Conservation (phyloP, 352 stramenopile species). For the Plasmopara viticola region DNA sequence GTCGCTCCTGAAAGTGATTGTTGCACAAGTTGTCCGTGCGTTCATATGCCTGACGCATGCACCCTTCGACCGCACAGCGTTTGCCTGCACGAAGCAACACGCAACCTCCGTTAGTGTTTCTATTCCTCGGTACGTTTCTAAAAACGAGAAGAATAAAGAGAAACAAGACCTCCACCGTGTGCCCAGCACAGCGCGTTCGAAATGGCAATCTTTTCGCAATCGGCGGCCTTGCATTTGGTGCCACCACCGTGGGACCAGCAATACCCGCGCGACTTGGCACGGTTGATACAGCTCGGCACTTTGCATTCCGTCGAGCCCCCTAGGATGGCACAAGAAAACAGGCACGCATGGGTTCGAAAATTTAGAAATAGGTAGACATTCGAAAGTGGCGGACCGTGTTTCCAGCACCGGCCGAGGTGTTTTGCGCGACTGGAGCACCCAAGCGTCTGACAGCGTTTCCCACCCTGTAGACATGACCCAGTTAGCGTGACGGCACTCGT, state of each 20-base stretch:
- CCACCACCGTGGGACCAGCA: slow-evolving; percentile 83
- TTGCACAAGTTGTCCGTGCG: slow-evolving; percentile 72
- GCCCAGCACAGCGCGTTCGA: slow-evolving; percentile 74
- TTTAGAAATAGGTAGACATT: no score
- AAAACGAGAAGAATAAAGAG: no score
- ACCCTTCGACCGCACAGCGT: slow-evolving; percentile 45
- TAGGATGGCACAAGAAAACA: slow-evolving; percentile 10
- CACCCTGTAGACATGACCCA: slow-evolving; percentile 28
- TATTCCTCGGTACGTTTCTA: slow-evolving; percentile 7
- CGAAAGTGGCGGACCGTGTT: slow-evolving; percentile 32
- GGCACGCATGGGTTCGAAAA: neutral
- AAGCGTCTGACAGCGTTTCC: slow-evolving; percentile 52
- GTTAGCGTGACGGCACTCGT: slow-evolving; percentile 18
- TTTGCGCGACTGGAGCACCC: slow-evolving; percentile 70
- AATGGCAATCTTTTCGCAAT: slow-evolving; percentile 75
- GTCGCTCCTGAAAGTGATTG: slow-evolving; percentile 39
- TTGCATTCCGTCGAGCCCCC: slow-evolving; percentile 72
- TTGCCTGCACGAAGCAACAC: slow-evolving; percentile 26
- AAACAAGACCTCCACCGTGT: slow-evolving; percentile 47
- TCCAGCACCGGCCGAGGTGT: slow-evolving; percentile 67
- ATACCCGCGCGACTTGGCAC: slow-evolving; percentile 79
- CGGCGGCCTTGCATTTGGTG: slow-evolving; percentile 66
- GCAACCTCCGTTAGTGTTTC: neutral
- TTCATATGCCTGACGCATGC: slow-evolving; percentile 63
- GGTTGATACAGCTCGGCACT: slow-evolving; percentile 59